Base-by-base conservation (phyloP, 192 early-diverging fungal species). In the Umbelopsis isabellina region DNA sequence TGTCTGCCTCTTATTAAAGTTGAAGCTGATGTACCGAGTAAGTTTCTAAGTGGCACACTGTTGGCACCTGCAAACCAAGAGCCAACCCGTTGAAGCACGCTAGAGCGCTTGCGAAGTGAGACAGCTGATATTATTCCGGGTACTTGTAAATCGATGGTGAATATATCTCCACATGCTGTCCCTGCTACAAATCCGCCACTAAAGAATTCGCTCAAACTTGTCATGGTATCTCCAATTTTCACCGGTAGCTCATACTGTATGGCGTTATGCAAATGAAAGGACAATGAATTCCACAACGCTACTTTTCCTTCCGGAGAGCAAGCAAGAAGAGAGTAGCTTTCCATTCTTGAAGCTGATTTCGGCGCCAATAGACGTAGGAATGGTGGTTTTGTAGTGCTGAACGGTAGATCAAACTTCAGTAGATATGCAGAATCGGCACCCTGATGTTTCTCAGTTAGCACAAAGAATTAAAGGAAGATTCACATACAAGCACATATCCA, bases 271-370 rank as follows among this genome's bases (percentile, higher is more conserved):
- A 16, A 30, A 12, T 61, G 25, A 12, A 35, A 61, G 7, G 55
- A 61, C 55, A 61, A 61, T 16, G 55, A 61, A 16, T 61, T 11
- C 55, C 55, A 61, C 15, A 61, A 33, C 0, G 30, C 55, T 16
- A 61, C 11, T 16, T 61, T 61, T 61, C 55, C 55, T n/a, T 61
- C 55, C 2, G 55, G 16, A 18, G 55, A 61, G 13, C 55, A 61
- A 4, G 55, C 10, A 35, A 61, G n/a, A 35, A 61, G 18, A 4
- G 55, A 35, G 30, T 61, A 61, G 27, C 55, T 30, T 61, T 61
- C 55, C 33, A 61, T 18, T 61, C 55, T 61, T 16, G 55, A 61
- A 35, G 55, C 25, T 18, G 27, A 25, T 35, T 61, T 61, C 4
- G 25, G 30, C 11, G 55, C 55, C 27, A 61, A 61, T 61, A 61